Evolutionary conservation across 768 basidiomycete species (phyloP), one percentile per base, ranked within the genome.

Genomic region (Boletus tomentosulus): DNA sequence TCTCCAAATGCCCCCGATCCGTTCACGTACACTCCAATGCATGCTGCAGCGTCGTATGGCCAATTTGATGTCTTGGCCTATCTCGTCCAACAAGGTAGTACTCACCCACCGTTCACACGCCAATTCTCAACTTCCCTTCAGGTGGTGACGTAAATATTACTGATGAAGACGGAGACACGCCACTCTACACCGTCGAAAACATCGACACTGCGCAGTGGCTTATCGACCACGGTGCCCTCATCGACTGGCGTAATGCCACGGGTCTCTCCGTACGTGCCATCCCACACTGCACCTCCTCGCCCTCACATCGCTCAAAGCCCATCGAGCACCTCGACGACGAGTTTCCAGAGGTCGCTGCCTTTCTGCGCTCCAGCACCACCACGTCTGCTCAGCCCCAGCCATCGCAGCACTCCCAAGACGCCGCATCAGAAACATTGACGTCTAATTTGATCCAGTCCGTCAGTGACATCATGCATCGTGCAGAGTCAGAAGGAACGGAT

Each of bases 41-140:
- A 97, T 71, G 94, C 94, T 16, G 93, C 94, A 13, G 93, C 94
- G 1, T 96, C 93, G 1, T 97, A 96, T 64, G 90, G 84, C 16
- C 93, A 93, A 30, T 66, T 88, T 9, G 71, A 86, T 45, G 68
- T 94, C 39, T 74, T 97, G 33, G 77, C 83, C 13, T 96, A 92
- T 72, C 82, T 97, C 53, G 74, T 93, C 53, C 81, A 83, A 13
- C 77, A 76, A 66, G 89, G 89, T 86, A 67, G 89, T 86, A 67
- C 44, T 35, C 53, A 22, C 3, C 42, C 24, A 45, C 19, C 48
- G 12, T 19, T n/a, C 12, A 5, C 43, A 35, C 25, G 6, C 6
- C 22, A n/a, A 16, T 37, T 24, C 46, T 35, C 48, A 56, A 19
- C 16, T 31, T 48, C 49, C 51, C 6, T 47, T 51, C 59, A 85